Evolutionary conservation across 108 stramenopile species (phyloP), one percentile per base, ranked within the genome.

Genomic region (Epithemia pelagica): DNA sequence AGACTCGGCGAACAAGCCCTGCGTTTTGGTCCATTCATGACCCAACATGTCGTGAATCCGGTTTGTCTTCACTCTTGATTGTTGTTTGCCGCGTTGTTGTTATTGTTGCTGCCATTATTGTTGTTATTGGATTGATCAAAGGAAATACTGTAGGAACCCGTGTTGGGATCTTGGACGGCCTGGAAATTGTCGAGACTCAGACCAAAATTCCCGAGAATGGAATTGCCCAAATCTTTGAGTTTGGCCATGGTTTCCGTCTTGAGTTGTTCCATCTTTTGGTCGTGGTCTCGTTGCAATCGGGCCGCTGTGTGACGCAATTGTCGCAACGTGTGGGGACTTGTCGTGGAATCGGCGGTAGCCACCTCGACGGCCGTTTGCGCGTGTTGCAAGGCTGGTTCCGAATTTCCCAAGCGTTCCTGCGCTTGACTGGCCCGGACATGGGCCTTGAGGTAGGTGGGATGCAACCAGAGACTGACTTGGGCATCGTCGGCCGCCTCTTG

Each of bases 221-320:
- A 75, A 71, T 99, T 98, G n/a, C 98, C 98, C 59, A 99, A 76
- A 31, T 99, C 96, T 74, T 98, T 99, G 51, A 99, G 81, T 67
- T 99, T 97, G 24, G 78, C 89, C 76, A 97, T 68, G 23, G 95
- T 97, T 60, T 98, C 96, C 56, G 71, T 86, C 71, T 98, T 97
- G 24, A 98, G 59, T 59, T 96, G 91, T 67, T 99, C 95, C 69
- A 97, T 30, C 52, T 92, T 73, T 54, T 86, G 86, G 28, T 84
- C 84, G 68, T 88, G 80, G 2, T 81, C 46, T 51, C 83, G 85
- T 78, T 94, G 69, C 23, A 95, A 64, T 26, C 92, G 71, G 0
- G 59, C 52, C 27, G 86, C 80, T 29, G 81, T 79, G 5, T 46
- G 37, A 52, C 74, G 72, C 27, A 82, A 54, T 51, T 65, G 61